A percentile compares a stretch with the other conserved stretches of the same genome.
phyloP scores from a whole-genome alignment of 352 stramenopile genomes.

The Pythium volutum region DNA sequence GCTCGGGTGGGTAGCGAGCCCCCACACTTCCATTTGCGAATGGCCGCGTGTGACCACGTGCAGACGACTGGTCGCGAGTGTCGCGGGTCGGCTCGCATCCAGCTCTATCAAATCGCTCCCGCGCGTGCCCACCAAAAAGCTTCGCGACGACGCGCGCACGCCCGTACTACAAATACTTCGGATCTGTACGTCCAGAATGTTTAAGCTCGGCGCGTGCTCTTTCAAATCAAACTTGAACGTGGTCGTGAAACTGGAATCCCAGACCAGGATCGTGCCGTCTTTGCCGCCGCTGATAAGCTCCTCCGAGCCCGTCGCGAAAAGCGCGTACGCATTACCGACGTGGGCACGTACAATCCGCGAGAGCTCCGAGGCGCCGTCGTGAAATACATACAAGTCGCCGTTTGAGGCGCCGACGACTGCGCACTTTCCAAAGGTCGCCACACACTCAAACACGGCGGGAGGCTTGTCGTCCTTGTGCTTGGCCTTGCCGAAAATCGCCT shows the following conservation, averaged over 20 bases:
- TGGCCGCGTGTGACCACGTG: slow-evolving; percentile 61
- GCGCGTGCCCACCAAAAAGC: slow-evolving; percentile 77
- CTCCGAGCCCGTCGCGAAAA: slow-evolving; percentile 32
- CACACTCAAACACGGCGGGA: slow-evolving; percentile 46
- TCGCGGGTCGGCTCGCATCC: slow-evolving; percentile 35
- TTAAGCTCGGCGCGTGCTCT: slow-evolving; percentile 21
- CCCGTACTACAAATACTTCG: slow-evolving; percentile 44
- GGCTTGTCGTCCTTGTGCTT: slow-evolving; percentile 52
- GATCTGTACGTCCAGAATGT: slow-evolving; percentile 26
- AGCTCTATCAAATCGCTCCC: slow-evolving; percentile 89
- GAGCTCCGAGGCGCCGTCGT: slow-evolving; percentile 40
- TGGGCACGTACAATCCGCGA: slow-evolving; percentile 56
- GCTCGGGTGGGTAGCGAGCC: slow-evolving; percentile 66
- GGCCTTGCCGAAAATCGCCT: slow-evolving; percentile 61
- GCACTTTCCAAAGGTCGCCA: slow-evolving; percentile 44
- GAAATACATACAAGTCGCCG: slow-evolving; percentile 77
- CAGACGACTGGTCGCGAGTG: not conserved
- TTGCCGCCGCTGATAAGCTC: slow-evolving; percentile 86
- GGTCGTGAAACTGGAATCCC: slow-evolving; percentile 59
- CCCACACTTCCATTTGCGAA: slow-evolving; percentile 77
- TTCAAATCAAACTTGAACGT: slow-evolving; percentile 47
- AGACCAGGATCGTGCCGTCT: slow-evolving; percentile 84
- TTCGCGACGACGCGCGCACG: slow-evolving; percentile 27
- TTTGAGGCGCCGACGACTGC: slow-evolving; percentile 58
- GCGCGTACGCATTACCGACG: slow-evolving; percentile 35